Evolutionary conservation across 2,329 filamentous ascomycete genomes (phyloP), one percentile per base, ranked within the genome.

Genomic region (Aspergillus oerlinghausenensis): DNA sequence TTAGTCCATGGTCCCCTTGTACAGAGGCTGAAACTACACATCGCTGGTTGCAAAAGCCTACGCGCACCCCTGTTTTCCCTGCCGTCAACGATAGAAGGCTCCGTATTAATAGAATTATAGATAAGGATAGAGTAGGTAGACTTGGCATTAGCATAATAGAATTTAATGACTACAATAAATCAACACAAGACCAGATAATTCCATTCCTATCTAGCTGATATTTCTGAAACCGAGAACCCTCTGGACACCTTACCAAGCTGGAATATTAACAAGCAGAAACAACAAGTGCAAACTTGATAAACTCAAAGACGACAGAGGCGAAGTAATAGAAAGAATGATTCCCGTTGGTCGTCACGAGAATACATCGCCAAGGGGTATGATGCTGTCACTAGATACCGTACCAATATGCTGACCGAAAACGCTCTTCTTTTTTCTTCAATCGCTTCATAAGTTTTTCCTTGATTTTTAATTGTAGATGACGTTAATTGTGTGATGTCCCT

Each of bases 1-100:
- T 47, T 55, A 73, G 70, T 68, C 69, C 2, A 73, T 73, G 69
- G 67, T 69, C 5, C 65, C 69, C 29, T 59, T 70, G 35, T 70
- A 71, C 52, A 63, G 60, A 28, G 60, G 51, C 49, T 65, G 56
- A 61, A 43, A 11, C 32, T 17, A 17, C 14, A 7, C 21, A 10
- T 7, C 10, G 21, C 43, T 4, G 40, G 3, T 45, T 45, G 19
- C 19, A 45, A 19, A 11, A 10, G 42, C 4, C 42, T 17, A 19
- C 21, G 19, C 8, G 10, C 21, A 45, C 42, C 19, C 42, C 19
- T 21, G n/a, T 4, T 45, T 45, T 21, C 9, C 40, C 17, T 9
- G 1, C 9, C 40, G 7, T 43, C 40, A 7, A 43, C 21, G 29
- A 43, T 43, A 43, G n/a, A 21, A 8, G 3, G n/a, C n/a, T 21